A percentile compares a stretch with the other conserved stretches of the same genome.
These are phyloP conservation scores for Suhomyces chickasaworum DNA, from an alignment of 1,139 yeast species.

Conservation along the genomic window DNA sequence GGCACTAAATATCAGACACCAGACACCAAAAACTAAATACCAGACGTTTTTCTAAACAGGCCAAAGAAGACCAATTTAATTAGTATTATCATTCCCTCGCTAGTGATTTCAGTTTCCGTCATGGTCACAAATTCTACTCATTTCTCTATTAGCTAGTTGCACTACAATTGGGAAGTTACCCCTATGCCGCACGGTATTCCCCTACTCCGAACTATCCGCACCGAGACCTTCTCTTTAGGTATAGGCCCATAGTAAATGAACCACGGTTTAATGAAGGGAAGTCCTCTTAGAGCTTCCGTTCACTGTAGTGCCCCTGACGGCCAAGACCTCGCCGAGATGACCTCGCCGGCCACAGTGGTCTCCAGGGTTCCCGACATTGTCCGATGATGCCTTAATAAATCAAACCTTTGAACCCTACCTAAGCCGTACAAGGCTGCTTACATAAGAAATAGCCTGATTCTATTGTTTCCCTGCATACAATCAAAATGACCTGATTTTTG, in stretches of 20 bases:
- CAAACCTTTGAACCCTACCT: conserved; percentile 1
- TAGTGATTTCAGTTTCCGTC: too few species aligned
- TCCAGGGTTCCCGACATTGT: background rate
- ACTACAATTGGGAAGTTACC: too few species aligned
- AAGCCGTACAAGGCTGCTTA: conserved; percentile 3
- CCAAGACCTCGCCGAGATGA: background rate
- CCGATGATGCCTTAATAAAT: conserved; percentile 2
- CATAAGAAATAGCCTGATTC: conserved; percentile 14
- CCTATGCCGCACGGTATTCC: background rate
- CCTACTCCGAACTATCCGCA: background rate
- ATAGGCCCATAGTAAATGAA: background rate
- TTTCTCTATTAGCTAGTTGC: too few species aligned
- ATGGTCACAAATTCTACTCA: too few species aligned
- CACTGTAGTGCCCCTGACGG: background rate
- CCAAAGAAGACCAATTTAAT: too few species aligned
- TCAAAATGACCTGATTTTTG: conserved; percentile 18
- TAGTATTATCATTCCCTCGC: too few species aligned
- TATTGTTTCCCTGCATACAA: conserved; percentile 15
- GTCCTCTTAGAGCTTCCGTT: background rate
- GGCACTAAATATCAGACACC: too few species aligned
- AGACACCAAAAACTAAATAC: too few species aligned
- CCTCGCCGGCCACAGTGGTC: background rate
- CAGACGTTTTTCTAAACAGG: too few species aligned
- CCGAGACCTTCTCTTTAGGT: background rate
- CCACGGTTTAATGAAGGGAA: too few species aligned